phyloP scores from a whole-genome alignment of 192 early-diverging fungal species.

The Dissophora globulifera region DNA sequence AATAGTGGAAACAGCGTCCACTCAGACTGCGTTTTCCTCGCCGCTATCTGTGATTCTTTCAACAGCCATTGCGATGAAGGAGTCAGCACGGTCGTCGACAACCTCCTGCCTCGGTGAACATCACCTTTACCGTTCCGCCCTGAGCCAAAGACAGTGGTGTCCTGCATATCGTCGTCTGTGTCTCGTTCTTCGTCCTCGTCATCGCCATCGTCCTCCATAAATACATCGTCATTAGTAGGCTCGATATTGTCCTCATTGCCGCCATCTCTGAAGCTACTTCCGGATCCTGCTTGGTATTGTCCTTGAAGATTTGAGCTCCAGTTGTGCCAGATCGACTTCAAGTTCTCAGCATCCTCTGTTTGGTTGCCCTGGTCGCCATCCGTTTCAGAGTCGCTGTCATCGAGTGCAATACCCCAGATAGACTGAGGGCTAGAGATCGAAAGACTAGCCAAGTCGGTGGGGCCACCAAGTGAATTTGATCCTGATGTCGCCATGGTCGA shows the following conservation, averaged over 20 bases:
- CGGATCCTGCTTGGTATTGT: not conserved
- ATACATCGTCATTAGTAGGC: slow-evolving; percentile 30
- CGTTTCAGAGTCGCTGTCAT: slow-evolving; percentile 21
- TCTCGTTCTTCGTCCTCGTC: slow-evolving; percentile 30
- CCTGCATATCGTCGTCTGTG: slow-evolving; percentile 39
- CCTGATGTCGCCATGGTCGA: slow-evolving; percentile 26
- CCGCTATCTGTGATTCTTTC: slow-evolving; percentile 19
- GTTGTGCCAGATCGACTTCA: slow-evolving; percentile 29
- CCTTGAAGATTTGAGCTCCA: slow-evolving; percentile 8
- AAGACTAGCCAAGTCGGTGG: not conserved
- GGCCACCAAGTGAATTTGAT: not conserved
- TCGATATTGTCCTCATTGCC: slow-evolving; percentile 1
- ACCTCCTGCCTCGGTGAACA: slow-evolving; percentile 5
- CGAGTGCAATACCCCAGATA: slow-evolving; percentile 26
- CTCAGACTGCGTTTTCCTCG: slow-evolving; percentile 25
- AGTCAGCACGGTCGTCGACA: slow-evolving; percentile 7
- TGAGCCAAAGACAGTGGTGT: not conserved
- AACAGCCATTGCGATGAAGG: slow-evolving; percentile 26
- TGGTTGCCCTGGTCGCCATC: not conserved
- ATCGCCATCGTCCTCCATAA: slow-evolving; percentile 20
- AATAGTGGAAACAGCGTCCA: slow-evolving; percentile 45
- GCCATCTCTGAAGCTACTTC: not conserved
- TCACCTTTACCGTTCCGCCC: slow-evolving; percentile 12
- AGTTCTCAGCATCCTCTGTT: not conserved
- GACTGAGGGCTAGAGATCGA: not conserved